Evolutionary conservation across 1,284 basidiomycete species (phyloP).

Genomic region (Trametes versicolor): DNA sequence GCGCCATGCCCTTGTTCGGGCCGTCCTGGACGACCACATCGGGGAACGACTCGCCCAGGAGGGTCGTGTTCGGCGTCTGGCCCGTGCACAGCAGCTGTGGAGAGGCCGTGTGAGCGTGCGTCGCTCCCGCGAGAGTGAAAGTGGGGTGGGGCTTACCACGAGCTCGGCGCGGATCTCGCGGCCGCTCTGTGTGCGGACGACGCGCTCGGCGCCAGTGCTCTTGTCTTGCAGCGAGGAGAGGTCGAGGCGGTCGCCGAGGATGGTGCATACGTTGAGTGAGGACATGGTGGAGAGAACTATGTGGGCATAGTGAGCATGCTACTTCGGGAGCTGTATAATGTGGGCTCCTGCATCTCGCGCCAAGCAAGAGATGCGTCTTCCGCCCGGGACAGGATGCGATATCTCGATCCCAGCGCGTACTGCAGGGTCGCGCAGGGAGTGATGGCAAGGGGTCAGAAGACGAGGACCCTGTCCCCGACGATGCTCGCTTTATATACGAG

Average conservation of each 20-base stretch:
- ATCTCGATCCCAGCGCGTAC: neutral
- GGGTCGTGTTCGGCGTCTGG: conserved; percentile 73
- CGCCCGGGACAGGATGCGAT: neutral
- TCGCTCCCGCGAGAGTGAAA: neutral
- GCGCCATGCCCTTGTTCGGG: conserved; percentile 54
- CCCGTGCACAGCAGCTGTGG: conserved; percentile 78
- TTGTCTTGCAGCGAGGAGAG: conserved; percentile 48
- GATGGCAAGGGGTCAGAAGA: neutral
- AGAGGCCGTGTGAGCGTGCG: conserved; percentile 2
- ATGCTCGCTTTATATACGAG: neutral
- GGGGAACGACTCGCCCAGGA: conserved; percentile 63
- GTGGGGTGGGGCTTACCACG: conserved; percentile 52
- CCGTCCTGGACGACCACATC: conserved; percentile 56
- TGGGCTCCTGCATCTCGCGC: neutral
- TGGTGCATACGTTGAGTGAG: conserved; percentile 55
- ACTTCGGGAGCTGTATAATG: neutral
- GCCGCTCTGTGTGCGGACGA: conserved; percentile 65
- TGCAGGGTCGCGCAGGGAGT: neutral
- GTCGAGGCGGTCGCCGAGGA: conserved; percentile 67
- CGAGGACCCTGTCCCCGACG: neutral
- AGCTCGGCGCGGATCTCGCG: conserved; percentile 70
- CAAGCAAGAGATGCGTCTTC: neutral
- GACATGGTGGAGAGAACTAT: conserved; percentile 57
- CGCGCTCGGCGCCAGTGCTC: conserved; percentile 44
- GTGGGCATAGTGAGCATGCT: neutral